A percentile compares a stretch with the other conserved stretches of the same genome.
Evolutionary conservation across 2,329 filamentous ascomycete species (phyloP).

Genomic region (Phaeosphaeria sp.): DNA sequence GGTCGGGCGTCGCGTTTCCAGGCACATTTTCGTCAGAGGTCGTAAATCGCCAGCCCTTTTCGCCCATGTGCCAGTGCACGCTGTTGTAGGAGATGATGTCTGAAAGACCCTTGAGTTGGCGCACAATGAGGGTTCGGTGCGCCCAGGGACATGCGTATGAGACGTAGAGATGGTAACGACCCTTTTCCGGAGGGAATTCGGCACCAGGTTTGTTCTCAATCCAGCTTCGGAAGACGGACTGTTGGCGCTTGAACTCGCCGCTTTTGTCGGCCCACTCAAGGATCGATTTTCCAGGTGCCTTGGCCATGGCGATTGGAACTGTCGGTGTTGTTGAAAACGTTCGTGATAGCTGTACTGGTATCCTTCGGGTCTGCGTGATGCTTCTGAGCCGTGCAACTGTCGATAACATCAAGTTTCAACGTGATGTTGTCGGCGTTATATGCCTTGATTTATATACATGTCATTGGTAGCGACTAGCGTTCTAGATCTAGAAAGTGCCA

Average conservation of each 20-base stretch:
- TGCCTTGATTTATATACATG: constrained; percentile 24
- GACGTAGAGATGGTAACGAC: constrained; percentile 91
- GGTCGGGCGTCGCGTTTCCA: constrained; percentile 64
- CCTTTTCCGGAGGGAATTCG: constrained; percentile 83
- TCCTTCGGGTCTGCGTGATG: constrained; percentile 5
- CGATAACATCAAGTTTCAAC: constrained; percentile 22
- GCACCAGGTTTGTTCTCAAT: constrained; percentile 76
- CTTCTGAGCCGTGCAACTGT: constrained; percentile 19
- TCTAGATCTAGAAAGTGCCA: constrained; percentile 4
- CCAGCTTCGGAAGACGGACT: constrained; percentile 80
- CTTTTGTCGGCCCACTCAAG: constrained; percentile 86
- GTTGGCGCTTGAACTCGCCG: constrained; percentile 92
- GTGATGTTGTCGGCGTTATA: background rate
- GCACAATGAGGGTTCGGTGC: constrained; percentile 83
- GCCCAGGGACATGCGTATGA: constrained; percentile 97
- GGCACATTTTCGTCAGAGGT: constrained; percentile 66
- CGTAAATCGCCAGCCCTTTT: constrained; percentile 82
- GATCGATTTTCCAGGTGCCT: constrained; percentile 55
- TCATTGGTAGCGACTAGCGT: constrained; percentile 21
- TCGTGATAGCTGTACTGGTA: background rate
- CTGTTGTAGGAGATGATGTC: constrained; percentile 78
- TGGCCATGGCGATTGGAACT: constrained; percentile 3
- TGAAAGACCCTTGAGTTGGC: constrained; percentile 90
- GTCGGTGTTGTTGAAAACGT: constrained; percentile 1
- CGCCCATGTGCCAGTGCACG: constrained; percentile 91